Percentiles rank a stretch among this genome's conserved stretches.
Conservation (phyloP, 2,329 filamentous ascomycete species). For the Hirsutella thompsonii region DNA sequence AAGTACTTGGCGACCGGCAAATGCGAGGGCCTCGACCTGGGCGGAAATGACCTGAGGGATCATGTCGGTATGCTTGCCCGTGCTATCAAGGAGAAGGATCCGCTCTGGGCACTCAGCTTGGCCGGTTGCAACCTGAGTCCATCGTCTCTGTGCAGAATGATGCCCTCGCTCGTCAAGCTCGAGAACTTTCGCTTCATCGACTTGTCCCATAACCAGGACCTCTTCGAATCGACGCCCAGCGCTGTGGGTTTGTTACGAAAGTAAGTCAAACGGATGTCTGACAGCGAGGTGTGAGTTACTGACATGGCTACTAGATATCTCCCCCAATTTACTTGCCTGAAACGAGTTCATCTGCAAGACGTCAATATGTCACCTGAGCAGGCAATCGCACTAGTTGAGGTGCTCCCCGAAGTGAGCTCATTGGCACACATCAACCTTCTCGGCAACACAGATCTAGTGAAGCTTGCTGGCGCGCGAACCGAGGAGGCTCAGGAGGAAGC, state of each 20-base stretch:
- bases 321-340: constrained; percentile 64
- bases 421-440: constrained; percentile 80
- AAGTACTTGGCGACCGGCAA: constrained; percentile 62
- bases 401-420: constrained; percentile 69
- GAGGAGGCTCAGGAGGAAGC: constrained; percentile 83
- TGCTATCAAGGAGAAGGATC: constrained; percentile 37
- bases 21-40: constrained; percentile 81
- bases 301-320: constrained; percentile 42
- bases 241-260: constrained; percentile 64
- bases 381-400: constrained; percentile 79
- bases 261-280: no score
- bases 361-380: constrained; percentile 77
- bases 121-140: constrained; percentile 75
- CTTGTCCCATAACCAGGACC: constrained; percentile 72
- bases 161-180: constrained; percentile 60
- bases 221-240: constrained; percentile 65
- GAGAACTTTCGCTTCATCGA: constrained; percentile 77
- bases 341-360: constrained; percentile 76
- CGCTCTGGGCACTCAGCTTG: constrained; percentile 71
- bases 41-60: constrained; percentile 61
- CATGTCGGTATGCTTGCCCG: constrained; percentile 40
- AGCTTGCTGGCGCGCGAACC: constrained; percentile 61
- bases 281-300: no score
- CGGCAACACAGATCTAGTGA: constrained; percentile 62
- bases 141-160: constrained; percentile 56